phyloP scores from a whole-genome alignment of 176 grass and related monocot species.

The Stipa capillata region DNA sequence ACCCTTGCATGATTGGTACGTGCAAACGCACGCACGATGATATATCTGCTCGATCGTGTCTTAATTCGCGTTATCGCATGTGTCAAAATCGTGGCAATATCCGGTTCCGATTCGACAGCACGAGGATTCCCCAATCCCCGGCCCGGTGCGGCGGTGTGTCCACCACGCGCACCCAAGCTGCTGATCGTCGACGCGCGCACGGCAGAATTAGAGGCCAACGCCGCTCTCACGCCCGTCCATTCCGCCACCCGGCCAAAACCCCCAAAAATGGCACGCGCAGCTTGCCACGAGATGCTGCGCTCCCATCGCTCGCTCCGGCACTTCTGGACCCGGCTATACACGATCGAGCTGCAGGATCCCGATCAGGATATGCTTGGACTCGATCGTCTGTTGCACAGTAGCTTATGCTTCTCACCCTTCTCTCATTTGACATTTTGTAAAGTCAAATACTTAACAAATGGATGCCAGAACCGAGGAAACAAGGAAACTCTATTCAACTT shows the following conservation, averaged over 20 bases:
- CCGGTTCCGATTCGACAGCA: background rate
- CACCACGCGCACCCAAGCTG: conserved; percentile 1
- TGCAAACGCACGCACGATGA: background rate
- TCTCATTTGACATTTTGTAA: too few relatives aligned
- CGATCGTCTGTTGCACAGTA: background rate
- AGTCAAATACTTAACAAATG: conserved; percentile 4
- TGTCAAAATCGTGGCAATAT: background rate
- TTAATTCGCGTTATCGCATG: too few relatives aligned
- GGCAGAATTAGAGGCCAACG: background rate
- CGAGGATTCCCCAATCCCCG: background rate
- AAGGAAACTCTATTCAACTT: background rate
- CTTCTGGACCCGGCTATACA: background rate
- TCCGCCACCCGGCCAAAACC: background rate
- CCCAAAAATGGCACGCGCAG: background rate
- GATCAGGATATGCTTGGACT: background rate
- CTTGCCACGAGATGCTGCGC: background rate
- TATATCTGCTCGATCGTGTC: background rate
- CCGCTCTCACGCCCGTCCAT: background rate
- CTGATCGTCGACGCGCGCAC: background rate
- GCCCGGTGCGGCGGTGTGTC: background rate
- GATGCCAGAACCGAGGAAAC: background rate
- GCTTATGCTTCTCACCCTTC: background rate
- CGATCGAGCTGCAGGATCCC: background rate
- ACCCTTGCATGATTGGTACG: background rate
- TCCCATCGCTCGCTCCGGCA: too few relatives aligned